Evolutionary conservation across 2,329 filamentous ascomycete genomes (phyloP), one percentile per base, ranked within the genome.

Genomic region (Emmonsiellopsis sp.): DNA sequence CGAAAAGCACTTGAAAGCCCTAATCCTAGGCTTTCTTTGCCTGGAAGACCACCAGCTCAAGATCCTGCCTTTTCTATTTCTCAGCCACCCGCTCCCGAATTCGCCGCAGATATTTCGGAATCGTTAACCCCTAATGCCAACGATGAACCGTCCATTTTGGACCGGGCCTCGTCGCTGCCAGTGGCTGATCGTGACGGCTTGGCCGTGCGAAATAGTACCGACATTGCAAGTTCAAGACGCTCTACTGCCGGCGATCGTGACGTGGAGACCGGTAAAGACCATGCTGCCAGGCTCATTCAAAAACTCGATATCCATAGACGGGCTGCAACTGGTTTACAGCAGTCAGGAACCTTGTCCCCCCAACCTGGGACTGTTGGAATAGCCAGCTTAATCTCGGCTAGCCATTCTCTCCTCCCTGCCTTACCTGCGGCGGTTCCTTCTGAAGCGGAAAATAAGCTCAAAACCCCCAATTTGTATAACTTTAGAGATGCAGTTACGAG

Each of bases 61-160:
- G 81, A 83, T 61, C 83, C 91, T 51, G 93, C 93, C 10, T 98
- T 97, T 71, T 87, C 91, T 6, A 94, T 98, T 59, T 93, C 87
- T 2, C 87, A 90, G 7, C 89, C 93, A 11, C 84, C 87, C 32
- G 85, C 91, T 5, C 87, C 90, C 0, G 92, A 97, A 66, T 96
- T 97, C 66, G 90, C 92, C 4, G 89, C 89, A 16, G 91, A 87
- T 64, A 75, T 79, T 6, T 76, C 84, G 5, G 88, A 93, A 59
- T 81, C 84, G 16, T 79, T 89, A 59, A 73, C 75, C 13, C 69
- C 74, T 5, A 71, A 77, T 55, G 69, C 73, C 7, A 75, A 75
- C 43, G 79, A 84, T 31, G 84, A 87, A 41, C 62, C 40, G 38
- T 70, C 72, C 41, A 68, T 64, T 42, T 55, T 76, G 16, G 88